These are phyloP conservation scores for Phytopythium montanum DNA, from an alignment of 352 stramenopile genomes.

Conservation along the genomic window DNA sequence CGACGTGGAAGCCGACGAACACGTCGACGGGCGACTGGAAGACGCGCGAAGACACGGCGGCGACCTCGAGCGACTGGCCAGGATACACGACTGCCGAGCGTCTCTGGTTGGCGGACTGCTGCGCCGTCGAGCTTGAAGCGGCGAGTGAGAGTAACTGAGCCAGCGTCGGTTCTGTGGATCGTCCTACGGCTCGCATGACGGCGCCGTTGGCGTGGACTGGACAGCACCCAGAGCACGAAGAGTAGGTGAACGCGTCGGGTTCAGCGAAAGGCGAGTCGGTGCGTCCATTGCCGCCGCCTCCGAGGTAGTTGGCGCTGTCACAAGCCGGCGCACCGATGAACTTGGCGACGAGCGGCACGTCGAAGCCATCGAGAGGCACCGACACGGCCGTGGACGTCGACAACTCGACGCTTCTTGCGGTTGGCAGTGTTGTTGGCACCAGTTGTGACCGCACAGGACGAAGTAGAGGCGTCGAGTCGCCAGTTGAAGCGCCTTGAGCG, in stretches of 20 bases:
- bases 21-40: conserved; percentile 68
- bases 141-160: conserved; percentile 14
- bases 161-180: conserved; percentile 20
- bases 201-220: conserved; percentile 50
- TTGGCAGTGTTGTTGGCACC: neutral
- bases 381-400: conserved; percentile 30
- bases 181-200: conserved; percentile 36
- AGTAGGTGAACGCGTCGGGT: conserved; percentile 41
- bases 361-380: conserved; percentile 41
- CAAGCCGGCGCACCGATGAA: conserved; percentile 64
- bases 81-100: conserved; percentile 38
- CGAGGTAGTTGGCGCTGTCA: conserved; percentile 16
- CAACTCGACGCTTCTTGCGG: conserved; percentile 19
- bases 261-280: conserved; percentile 51
- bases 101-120: neutral
- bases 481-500: conserved; percentile 30
- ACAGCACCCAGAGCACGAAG: conserved; percentile 62
- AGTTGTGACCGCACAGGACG: conserved; percentile 19
- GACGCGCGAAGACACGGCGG: conserved; percentile 32
- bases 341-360: conserved; percentile 61
- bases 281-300: conserved; percentile 29
- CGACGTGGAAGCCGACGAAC: conserved; percentile 67
- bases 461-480: conserved; percentile 25
- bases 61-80: conserved; percentile 46
- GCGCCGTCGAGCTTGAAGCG: neutral